Base-by-base conservation (phyloP, 1,284 basidiomycete genomes). In the Melanopsichium pennsylvanicum region DNA sequence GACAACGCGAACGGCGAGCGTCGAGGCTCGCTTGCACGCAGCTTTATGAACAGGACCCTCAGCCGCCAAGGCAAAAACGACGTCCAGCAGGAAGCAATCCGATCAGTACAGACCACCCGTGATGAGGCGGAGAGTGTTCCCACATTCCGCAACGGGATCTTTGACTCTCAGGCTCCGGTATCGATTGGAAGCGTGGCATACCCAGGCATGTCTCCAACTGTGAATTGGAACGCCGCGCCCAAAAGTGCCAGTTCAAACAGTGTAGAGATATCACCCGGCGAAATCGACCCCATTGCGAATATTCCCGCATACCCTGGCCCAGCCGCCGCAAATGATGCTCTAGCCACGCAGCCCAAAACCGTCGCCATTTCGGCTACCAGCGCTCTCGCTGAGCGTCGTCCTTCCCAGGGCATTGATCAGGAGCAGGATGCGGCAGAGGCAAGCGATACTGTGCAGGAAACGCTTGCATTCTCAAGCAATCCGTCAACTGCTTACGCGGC, bases 361-460 rank as follows among this genome's bases (percentile, higher is more conserved):
- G 29, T 66, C 2, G 19, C 27, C 12, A 43, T 59, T 7, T n/a
- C 55, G 16, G 16, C 55, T 21, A 36, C 56, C 8, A 34, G 44
- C 0, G 16, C 42, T 13, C 44, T 60, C 12, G 43, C 52, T 7
- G 26, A 50, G 31, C 50, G 63, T 34, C 59, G 62, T 31, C 51
- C 59, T 1, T 64, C 68, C 1, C 49, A 57, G 7, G 73, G 71
- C 13, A 62, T 74, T 44, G 63, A 73, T 21, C 48, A 74, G 35
- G 73, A 75, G 49, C 72, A 74, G 35, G 56, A 60, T 26, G 49
- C 42, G 2, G 40, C 42, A 13, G 70, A 72, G 29, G 50, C 64
- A 15, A 43, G 19, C 19, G 49, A 61, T 22, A 48, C 50, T 22
- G 43, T 58, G 2, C 21, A 54, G 10, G 60, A 50, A 22, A 34